Evolutionary conservation across 208 protist species (phyloP).

Genomic region (Angomonas deanei): DNA sequence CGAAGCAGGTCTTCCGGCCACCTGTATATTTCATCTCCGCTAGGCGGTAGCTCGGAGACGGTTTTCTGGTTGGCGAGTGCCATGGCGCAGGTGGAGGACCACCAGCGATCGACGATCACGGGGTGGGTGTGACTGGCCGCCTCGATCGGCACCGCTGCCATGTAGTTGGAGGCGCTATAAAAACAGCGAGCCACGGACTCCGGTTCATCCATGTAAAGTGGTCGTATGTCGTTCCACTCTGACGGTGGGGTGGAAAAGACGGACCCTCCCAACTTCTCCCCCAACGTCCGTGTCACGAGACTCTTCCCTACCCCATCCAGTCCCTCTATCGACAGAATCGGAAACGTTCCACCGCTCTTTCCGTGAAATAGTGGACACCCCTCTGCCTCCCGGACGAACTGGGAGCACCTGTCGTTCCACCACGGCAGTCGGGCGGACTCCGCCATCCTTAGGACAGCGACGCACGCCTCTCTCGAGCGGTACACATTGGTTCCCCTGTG

Average conservation of each 20-base stretch:
- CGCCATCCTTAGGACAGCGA: slow-evolving; percentile 29
- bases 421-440: slow-evolving; percentile 25
- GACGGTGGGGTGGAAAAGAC: slow-evolving; percentile 45
- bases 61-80: slow-evolving; percentile 39
- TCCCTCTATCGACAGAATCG: slow-evolving; percentile 54
- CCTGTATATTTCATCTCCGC: slow-evolving; percentile 29
- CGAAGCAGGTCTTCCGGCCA: slow-evolving; percentile 46
- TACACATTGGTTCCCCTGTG: slow-evolving; percentile 46
- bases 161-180: slow-evolving; percentile 69
- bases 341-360: too few relatives aligned
- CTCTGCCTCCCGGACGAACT: slow-evolving; percentile 22
- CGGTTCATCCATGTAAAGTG: slow-evolving; percentile 28
- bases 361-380: too few relatives aligned
- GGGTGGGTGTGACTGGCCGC: not conserved
- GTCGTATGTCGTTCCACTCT: slow-evolving; percentile 32
- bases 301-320: slow-evolving; percentile 77
- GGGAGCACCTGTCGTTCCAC: slow-evolving; percentile 43
- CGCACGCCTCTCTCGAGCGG: slow-evolving; percentile 25
- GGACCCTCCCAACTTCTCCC: slow-evolving; percentile 22
- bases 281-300: slow-evolving; percentile 27
- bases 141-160: slow-evolving; percentile 35
- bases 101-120: slow-evolving; percentile 75
- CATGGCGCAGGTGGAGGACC: slow-evolving; percentile 75
- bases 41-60: slow-evolving; percentile 23
- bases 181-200: slow-evolving; percentile 49